phyloP scores from a whole-genome alignment of 2,329 filamentous ascomycete genomes.

The Chrysoporthe cubensis region DNA sequence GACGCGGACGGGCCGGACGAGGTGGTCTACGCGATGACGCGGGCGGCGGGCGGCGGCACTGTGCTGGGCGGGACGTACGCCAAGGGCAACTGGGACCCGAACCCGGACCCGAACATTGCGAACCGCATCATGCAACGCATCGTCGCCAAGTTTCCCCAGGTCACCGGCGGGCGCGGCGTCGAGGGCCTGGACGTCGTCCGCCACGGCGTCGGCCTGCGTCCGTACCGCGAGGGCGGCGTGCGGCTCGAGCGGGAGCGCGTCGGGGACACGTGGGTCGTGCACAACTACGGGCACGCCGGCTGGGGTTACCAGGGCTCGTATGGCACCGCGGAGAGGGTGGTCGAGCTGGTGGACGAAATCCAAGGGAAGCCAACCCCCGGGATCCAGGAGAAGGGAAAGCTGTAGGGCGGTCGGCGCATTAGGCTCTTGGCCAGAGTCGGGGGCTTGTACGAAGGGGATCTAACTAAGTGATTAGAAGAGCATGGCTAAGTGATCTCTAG shows the following conservation, averaged over 20 bases:
- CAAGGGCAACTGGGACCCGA: slow-evolving; percentile 76
- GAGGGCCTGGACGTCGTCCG: slow-evolving; percentile 75
- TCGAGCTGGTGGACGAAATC: slow-evolving; percentile 70
- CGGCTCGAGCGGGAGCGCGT: slow-evolving; percentile 75
- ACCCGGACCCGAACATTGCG: slow-evolving; percentile 79
- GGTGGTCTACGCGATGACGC: slow-evolving; percentile 79
- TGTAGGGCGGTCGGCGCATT: slow-evolving; percentile 1
- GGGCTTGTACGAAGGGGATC: no score
- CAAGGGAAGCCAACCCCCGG: slow-evolving; percentile 36
- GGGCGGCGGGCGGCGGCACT: slow-evolving; percentile 79
- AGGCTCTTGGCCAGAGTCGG: no score
- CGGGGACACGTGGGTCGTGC: slow-evolving; percentile 69
- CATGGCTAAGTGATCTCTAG: no score
- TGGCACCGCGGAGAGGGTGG: slow-evolving; percentile 69
- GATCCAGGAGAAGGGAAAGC: slow-evolving; percentile 29
- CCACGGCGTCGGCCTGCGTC: slow-evolving; percentile 82
- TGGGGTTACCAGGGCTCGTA: slow-evolving; percentile 76
- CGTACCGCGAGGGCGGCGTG: slow-evolving; percentile 72
- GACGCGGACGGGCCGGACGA: slow-evolving; percentile 78
- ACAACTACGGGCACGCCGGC: slow-evolving; percentile 80
- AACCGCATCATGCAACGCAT: slow-evolving; percentile 82
- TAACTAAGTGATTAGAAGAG: no score
- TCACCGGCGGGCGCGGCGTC: slow-evolving; percentile 69
- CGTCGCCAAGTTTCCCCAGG: slow-evolving; percentile 64
- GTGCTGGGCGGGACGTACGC: slow-evolving; percentile 87